A percentile compares a stretch with the other conserved stretches of the same genome.
Conservation (phyloP, 768 basidiomycete species). For the Trametes maxima region DNA sequence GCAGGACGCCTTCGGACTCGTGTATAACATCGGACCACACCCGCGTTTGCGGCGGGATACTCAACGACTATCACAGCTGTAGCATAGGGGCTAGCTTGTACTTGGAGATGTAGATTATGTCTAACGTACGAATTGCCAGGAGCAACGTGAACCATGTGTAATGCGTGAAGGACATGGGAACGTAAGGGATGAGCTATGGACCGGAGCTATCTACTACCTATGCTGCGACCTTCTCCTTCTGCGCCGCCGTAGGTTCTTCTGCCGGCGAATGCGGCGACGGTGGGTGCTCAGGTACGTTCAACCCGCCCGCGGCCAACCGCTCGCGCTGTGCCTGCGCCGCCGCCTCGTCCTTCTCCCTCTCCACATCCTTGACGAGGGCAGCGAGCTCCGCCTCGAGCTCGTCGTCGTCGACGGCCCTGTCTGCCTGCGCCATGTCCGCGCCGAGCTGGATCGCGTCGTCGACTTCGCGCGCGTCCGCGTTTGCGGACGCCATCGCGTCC, state of each 20-base stretch:
- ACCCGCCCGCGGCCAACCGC: constrained; percentile 7
- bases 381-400: constrained; percentile 69
- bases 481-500: constrained; percentile 83
- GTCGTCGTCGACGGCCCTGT: constrained; percentile 49
- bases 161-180: neutral
- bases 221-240: constrained; percentile 6
- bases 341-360: constrained; percentile 36
- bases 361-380: constrained; percentile 50
- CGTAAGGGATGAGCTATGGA: neutral
- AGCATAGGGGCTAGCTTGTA: constrained; percentile 16
- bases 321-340: constrained; percentile 11
- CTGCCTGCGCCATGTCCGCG: constrained; percentile 58
- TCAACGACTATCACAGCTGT: neutral
- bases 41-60: neutral
- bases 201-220: neutral
- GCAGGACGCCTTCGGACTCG: neutral
- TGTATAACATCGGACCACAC: neutral
- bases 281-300: constrained; percentile 11
- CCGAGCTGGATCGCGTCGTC: constrained; percentile 76
- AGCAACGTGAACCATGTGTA: neutral
- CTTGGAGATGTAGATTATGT: constrained; percentile 3
- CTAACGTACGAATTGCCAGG: constrained; percentile 7
- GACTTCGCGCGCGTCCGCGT: constrained; percentile 80
- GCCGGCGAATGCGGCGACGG: neutral
- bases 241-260: neutral